These are phyloP conservation scores for Choricystis sp. DNA, from an alignment of 139 green algal genomes.

Conservation along the genomic window DNA sequence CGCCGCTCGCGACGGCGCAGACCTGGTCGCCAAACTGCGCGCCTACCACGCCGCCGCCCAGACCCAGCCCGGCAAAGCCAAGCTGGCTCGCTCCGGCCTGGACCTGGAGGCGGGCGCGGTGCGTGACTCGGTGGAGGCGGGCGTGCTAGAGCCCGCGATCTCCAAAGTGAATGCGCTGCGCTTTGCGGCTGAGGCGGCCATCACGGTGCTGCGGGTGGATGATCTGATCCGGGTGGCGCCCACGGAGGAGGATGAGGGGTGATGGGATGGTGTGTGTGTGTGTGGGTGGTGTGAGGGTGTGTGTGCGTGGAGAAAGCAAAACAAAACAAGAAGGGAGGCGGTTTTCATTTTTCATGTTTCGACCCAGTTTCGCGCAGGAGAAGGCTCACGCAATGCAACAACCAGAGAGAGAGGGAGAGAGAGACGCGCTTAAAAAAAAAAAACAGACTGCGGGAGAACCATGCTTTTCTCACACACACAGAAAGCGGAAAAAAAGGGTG, in stretches of 20 bases:
- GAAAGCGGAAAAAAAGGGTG: too few relatives aligned
- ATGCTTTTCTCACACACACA: not conserved
- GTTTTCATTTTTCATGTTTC: not conserved
- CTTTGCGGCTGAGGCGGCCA: conserved; percentile 98
- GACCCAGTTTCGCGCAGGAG: too few relatives aligned
- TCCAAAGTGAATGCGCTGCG: conserved; percentile 89
- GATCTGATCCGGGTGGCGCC: conserved; percentile 84
- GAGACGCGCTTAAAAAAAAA: not conserved
- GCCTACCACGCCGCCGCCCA: conserved; percentile 87
- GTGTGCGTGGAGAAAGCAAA: too few relatives aligned
- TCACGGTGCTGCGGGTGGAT: conserved; percentile 98
- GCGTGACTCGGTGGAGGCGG: conserved; percentile 80
- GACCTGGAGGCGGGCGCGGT: conserved; percentile 23
- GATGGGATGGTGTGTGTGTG: not conserved
- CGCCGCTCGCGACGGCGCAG: conserved; percentile 86
- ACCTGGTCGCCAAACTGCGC: conserved; percentile 84
- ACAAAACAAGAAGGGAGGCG: too few relatives aligned
- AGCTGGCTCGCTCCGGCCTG: not conserved
- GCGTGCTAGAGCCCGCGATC: conserved; percentile 90
- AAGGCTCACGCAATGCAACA: too few relatives aligned
- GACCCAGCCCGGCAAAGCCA: not conserved
- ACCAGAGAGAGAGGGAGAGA: too few relatives aligned
- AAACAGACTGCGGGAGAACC: not conserved
- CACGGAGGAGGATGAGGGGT: conserved; percentile 38
- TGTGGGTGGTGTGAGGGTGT: not conserved